Evolutionary conservation across 352 stramenopile genomes (phyloP), one percentile per base, ranked within the genome.

Genomic region (Thalassiosira ordinaria): DNA sequence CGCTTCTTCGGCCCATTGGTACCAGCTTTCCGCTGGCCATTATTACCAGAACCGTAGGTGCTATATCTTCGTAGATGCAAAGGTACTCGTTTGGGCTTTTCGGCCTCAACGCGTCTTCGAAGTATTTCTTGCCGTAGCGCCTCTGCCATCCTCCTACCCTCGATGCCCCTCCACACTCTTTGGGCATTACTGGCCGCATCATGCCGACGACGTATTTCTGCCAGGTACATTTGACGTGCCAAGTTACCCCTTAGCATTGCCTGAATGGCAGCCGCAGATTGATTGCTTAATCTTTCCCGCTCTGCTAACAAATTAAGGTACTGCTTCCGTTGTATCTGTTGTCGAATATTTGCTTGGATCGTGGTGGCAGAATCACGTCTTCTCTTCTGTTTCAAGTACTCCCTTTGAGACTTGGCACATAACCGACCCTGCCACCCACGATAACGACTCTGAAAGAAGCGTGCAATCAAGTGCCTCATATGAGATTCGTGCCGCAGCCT

Each of bases 61-160:
- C 64, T 75, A 41, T 81, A 85, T 52, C 68, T 63, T 52, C 70
- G 29, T 29, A 81, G 46, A 59, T 85, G 78, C 16, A 85, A 46
- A 14, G 70, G 78, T 52, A 85, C 35, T 68, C 70, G 47, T 61
- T 80, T 80, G 39, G 78, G 65, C 59, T 85, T 80, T 35, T 80
- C 65, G 9, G 35, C 31, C 16, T 70, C 33, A 27, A 62, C 52
- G 18, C 18, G 33, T 37, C 44, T 53, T 56, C 20, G 26, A 22
- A 39, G 39, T 18, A 69, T 14, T 31, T 72, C 57, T 41, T 73
- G 18, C 13, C 77, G 63, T 29, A 74, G 33, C 22, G 27, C 37
- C 1, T 68, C n/a, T n/a, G 35, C 65, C 44, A 65, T 20, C 5
- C 49, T 51, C 31, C 77, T 62, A 2, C 53, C 77, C 14, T 31